Conservation (phyloP, 257 asterid species). For the Salvia rosmarinus region DNA sequence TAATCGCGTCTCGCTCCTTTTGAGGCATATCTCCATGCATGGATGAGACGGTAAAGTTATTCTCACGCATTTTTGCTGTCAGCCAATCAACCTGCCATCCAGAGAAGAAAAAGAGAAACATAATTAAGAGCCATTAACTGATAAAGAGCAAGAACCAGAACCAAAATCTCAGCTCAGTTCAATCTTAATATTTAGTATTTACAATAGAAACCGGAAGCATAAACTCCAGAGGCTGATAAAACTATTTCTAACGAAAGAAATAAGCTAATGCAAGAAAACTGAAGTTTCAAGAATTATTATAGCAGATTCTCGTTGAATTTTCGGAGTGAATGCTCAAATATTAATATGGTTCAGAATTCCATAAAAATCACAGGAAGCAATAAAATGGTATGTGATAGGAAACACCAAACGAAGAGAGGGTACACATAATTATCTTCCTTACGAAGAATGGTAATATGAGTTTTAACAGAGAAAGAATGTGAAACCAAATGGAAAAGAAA, state of each 20-base stretch:
- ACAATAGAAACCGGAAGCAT: not conserved
- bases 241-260: not conserved
- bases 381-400: not conserved
- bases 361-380: not conserved
- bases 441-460: slow-evolving; percentile 1
- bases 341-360: not conserved
- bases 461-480: not conserved
- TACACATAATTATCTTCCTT: not conserved
- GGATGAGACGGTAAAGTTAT: slow-evolving; percentile 86
- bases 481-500: not conserved
- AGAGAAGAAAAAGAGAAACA: not conserved
- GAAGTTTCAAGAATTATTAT: not conserved
- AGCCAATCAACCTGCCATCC: slow-evolving; percentile 88
- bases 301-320: not conserved
- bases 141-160: too few species aligned
- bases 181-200: not conserved
- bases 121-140: not conserved
- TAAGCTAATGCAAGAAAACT: not conserved
- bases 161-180: not conserved
- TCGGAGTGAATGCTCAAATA: not conserved
- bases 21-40: slow-evolving; percentile 99
- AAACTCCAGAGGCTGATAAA: not conserved
- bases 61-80: slow-evolving; percentile 84
- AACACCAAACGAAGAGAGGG: not conserved
- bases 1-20: slow-evolving; percentile 89